phyloP scores from a whole-genome alignment of 2,329 filamentous ascomycete species.

The Cryphonectria japonica region DNA sequence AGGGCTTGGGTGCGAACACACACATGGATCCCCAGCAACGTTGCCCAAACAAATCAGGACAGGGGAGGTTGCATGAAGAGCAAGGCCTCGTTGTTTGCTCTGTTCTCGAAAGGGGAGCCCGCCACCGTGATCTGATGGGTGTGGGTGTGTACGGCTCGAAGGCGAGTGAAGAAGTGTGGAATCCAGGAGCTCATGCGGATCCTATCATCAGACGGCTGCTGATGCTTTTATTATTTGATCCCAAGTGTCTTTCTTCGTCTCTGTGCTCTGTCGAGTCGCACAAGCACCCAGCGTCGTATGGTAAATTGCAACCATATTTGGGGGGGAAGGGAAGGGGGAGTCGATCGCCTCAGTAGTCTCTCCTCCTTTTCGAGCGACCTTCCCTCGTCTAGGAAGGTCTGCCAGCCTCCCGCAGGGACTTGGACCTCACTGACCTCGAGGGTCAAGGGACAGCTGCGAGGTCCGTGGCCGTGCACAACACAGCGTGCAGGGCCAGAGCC shows the following conservation, averaged over 20 bases:
- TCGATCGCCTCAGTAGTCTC: conserved; percentile 18
- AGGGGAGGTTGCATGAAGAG: conserved; percentile 9
- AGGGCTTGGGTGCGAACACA: conserved; percentile 17
- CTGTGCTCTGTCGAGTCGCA: conserved; percentile 2
- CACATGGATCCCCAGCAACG: conserved; percentile 24
- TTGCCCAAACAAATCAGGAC: conserved; percentile 17
- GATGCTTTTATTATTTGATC: conserved; percentile 10
- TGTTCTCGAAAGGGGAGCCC: background rate
- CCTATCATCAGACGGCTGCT: conserved; percentile 13
- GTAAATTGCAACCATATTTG: conserved; percentile 17
- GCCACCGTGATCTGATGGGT: background rate
- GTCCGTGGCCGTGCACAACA: background rate
- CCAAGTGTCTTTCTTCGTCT: background rate
- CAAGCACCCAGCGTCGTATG: background rate
- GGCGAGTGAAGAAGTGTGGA: conserved; percentile 8
- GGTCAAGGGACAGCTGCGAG: background rate
- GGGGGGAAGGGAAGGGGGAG: conserved; percentile 5
- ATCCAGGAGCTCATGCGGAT: conserved; percentile 12
- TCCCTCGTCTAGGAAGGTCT: conserved; percentile 20
- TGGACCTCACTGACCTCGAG: conserved; percentile 4
- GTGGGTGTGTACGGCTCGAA: background rate
- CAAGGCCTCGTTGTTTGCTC: background rate
- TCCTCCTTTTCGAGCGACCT: conserved; percentile 12
- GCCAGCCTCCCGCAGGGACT: conserved; percentile 15
- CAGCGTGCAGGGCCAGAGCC: background rate